Evolutionary conservation across 306 rosid species (phyloP).

Genomic region (Cucurbita maxima): DNA sequence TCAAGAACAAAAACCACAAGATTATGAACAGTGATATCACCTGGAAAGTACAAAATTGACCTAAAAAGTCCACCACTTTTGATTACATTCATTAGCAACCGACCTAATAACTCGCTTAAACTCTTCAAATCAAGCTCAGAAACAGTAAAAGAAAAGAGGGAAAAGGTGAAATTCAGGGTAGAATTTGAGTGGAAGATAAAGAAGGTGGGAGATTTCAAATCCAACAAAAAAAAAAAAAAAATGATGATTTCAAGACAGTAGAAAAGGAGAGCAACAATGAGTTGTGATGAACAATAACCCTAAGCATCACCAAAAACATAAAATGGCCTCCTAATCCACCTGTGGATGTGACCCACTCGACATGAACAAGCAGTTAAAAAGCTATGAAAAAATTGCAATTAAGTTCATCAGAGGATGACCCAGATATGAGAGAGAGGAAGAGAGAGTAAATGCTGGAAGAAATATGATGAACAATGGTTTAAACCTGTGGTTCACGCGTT

Average conservation of each 20-base stretch:
- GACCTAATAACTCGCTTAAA: background rate
- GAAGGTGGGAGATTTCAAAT: background rate
- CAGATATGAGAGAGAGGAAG: background rate
- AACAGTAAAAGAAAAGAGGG: background rate
- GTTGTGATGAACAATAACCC: background rate
- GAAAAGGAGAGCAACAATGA: background rate
- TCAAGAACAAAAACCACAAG: background rate
- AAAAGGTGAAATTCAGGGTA: background rate
- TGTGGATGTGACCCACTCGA: constrained; percentile 55
- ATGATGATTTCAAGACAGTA: background rate
- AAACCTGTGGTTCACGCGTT: constrained; percentile 18
- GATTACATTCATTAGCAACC: background rate
- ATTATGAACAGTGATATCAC: background rate
- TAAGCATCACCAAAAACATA: constrained; percentile 6
- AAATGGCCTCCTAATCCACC: constrained; percentile 15
- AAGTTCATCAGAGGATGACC: background rate
- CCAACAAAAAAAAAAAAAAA: background rate
- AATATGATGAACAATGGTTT: constrained; percentile 15
- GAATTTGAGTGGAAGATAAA: background rate
- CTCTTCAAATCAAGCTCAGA: background rate
- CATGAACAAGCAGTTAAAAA: constrained; percentile 34
- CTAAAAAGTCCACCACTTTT: background rate
- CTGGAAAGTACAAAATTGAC: background rate
- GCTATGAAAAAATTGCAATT: constrained; percentile 5
- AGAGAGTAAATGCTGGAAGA: background rate